Conservation (phyloP, 176 grass and related monocot species). For the Aegilops sharonensis region DNA sequence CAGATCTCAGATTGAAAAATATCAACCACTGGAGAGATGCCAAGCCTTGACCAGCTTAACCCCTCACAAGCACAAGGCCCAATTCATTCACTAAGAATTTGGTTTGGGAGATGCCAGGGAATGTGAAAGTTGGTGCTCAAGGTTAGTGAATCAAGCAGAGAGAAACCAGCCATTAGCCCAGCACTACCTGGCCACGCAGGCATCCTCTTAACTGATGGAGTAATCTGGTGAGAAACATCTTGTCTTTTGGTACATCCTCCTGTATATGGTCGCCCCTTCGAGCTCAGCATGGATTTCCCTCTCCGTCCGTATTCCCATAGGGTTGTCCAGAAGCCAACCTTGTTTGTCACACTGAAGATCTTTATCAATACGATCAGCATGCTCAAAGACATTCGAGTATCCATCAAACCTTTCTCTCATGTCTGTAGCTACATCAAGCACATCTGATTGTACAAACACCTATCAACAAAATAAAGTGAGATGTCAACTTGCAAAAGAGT, state of each 20-base stretch:
- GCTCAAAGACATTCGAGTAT: conserved; percentile 53
- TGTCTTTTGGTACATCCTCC: conserved; percentile 83
- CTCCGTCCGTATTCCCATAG: conserved; percentile 86
- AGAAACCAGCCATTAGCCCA: not conserved
- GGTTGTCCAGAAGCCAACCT: conserved; percentile 80
- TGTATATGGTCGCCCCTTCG: conserved; percentile 84
- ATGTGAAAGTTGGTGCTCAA: not conserved
- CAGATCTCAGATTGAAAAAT: not conserved
- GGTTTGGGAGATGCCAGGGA: not conserved
- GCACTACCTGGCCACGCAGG: not conserved
- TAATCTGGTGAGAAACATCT: conserved; percentile 11
- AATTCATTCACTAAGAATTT: conserved; percentile 5
- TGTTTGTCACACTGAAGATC: conserved; percentile 46
- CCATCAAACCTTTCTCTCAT: conserved; percentile 86
- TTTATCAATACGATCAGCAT: conserved; percentile 54
- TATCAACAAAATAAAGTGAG: conserved; percentile 23
- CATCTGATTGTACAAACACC: conserved; percentile 91
- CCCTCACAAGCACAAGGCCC: not conserved
- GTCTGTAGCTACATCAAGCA: conserved; percentile 72
- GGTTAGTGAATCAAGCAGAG: not conserved
- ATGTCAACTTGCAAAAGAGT: conserved; percentile 10
- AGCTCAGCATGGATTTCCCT: conserved; percentile 88
- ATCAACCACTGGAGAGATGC: not conserved
- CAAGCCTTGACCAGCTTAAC: not conserved
- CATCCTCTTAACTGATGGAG: not conserved